Evolutionary conservation across 2,329 filamentous ascomycete genomes (phyloP).

Genomic region (Aspergillus sp.): DNA sequence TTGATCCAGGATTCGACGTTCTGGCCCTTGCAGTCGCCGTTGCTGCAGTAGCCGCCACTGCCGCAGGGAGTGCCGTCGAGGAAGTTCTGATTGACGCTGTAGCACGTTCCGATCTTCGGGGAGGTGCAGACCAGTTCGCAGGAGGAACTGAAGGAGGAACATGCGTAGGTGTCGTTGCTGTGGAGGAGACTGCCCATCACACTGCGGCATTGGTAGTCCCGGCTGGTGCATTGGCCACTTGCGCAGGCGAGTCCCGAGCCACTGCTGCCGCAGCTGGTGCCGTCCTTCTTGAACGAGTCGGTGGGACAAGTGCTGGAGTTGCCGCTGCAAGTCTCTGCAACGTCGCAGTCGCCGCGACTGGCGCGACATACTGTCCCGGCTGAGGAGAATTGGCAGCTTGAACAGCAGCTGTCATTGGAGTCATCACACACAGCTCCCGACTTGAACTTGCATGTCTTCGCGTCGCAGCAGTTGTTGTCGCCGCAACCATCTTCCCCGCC

Average conservation of each 20-base stretch:
- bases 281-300: constrained; percentile 71
- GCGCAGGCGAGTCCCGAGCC: constrained; percentile 69
- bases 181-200: constrained; percentile 75
- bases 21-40: constrained; percentile 74
- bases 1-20: constrained; percentile 76
- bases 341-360: constrained; percentile 80
- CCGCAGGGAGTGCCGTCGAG: constrained; percentile 86
- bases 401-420: constrained; percentile 52
- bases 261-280: constrained; percentile 65
- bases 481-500: constrained; percentile 74
- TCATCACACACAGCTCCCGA: constrained; percentile 71
- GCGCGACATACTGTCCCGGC: constrained; percentile 75
- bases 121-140: constrained; percentile 78
- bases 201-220: constrained; percentile 83
- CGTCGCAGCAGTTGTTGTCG: constrained; percentile 78
- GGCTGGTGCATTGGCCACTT: constrained; percentile 90
- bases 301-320: constrained; percentile 70
- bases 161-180: constrained; percentile 78
- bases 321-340: constrained; percentile 79
- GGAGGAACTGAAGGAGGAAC: constrained; percentile 60
- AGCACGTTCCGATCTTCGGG: constrained; percentile 67
- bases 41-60: constrained; percentile 75
- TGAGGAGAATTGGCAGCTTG: constrained; percentile 47
- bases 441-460: constrained; percentile 83
- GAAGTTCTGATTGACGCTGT: constrained; percentile 81